These are phyloP conservation scores for Fusarium ambrosium DNA, from an alignment of 2,329 filamentous ascomycete species.

Conservation along the genomic window DNA sequence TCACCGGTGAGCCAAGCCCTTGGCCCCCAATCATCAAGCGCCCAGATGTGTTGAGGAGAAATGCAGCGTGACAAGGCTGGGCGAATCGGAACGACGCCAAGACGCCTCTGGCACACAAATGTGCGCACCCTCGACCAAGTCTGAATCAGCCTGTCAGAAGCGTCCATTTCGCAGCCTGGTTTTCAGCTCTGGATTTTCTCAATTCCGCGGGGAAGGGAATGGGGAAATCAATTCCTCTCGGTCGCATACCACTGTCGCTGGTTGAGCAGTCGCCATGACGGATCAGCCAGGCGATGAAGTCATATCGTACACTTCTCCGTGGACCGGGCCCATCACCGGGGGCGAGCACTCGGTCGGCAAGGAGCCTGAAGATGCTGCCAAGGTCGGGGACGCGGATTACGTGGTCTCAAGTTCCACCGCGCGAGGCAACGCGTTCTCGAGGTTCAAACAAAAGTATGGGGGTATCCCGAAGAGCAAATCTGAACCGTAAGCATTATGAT, in stretches of 20 bases:
- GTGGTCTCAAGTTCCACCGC: background rate
- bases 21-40: constrained; percentile 3
- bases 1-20: background rate
- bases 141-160: background rate
- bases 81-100: constrained; percentile 1
- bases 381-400: background rate
- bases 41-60: background rate
- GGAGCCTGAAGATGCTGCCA: background rate
- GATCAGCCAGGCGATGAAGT: background rate
- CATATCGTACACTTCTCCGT: background rate
- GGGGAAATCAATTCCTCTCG: background rate
- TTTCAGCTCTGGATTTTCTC: background rate
- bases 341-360: background rate
- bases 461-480: background rate
- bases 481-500: background rate
- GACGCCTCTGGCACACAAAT: background rate
- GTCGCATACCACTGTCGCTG: background rate
- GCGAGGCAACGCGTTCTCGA: background rate
- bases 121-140: background rate
- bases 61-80: background rate
- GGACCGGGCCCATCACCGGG: background rate
- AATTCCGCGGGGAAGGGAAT: background rate
- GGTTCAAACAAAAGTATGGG: background rate
- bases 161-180: background rate
- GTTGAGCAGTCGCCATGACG: background rate